Evolutionary conservation across 139 green algal species (phyloP), one percentile per base, ranked within the genome.

Genomic region (Tetraselmis chui): DNA sequence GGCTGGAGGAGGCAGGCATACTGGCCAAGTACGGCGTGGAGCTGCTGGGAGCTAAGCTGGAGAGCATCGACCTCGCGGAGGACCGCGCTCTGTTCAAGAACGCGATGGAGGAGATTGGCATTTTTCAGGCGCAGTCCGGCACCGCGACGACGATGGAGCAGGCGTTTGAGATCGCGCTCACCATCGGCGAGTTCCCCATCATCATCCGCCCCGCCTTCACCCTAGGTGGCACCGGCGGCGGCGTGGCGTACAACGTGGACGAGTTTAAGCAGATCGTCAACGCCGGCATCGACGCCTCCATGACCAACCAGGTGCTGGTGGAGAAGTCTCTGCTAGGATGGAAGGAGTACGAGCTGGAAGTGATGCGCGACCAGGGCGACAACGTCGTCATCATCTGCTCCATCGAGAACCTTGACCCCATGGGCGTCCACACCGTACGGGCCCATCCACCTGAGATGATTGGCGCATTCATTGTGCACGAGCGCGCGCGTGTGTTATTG

Each of bases 401-500:
- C 83, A 99, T 99, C 84, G 97, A 99, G 91, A 99, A 99, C 87
- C 93, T 99, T 28, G 97, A 99, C 91, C 95, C 97, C 84, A 99
- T 99, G 97, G 97, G 97, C 75, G 97, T 99, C 81, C 97, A 99
- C 91, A 99, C 97, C 0, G 95, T 91, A 84, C 5, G 45, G 45
- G 11, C n/a, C n/a, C n/a, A n/a, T n/a, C n/a, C n/a, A n/a, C n/a
- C n/a, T n/a, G n/a, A n/a, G n/a, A n/a, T n/a, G n/a, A n/a, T n/a
- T n/a, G n/a, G n/a, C n/a, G n/a, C n/a, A n/a, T n/a, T n/a, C n/a
- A n/a, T n/a, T n/a, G n/a, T n/a, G n/a, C n/a, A n/a, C n/a, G n/a
- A n/a, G n/a, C n/a, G n/a, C n/a, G n/a, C n/a, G n/a, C n/a, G n/a
- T n/a, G n/a, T n/a, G n/a, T n/a, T n/a, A n/a, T n/a, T n/a, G n/a